Percentiles rank a stretch among this genome's conserved stretches.
phyloP scores from a whole-genome alignment of 2,329 filamentous ascomycete species.

The Aphanoascus verrucosus region DNA sequence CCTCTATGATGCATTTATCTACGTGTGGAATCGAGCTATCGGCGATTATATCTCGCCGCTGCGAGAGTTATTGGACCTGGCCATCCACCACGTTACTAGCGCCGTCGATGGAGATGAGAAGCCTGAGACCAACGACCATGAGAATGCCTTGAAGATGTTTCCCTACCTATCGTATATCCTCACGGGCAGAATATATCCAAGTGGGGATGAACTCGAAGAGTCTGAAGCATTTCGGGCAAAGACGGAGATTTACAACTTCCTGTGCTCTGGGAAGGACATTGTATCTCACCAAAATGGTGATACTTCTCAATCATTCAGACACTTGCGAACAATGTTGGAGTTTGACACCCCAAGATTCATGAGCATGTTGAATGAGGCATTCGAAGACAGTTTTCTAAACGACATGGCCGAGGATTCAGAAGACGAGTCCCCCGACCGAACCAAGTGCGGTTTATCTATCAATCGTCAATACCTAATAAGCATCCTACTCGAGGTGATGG shows the following conservation, averaged over 20 bases:
- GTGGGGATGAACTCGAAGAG: slow-evolving; percentile 63
- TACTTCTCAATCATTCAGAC: slow-evolving; percentile 68
- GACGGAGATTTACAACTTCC: slow-evolving; percentile 78
- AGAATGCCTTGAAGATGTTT: slow-evolving; percentile 78
- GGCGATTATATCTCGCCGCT: slow-evolving; percentile 83
- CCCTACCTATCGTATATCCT: slow-evolving; percentile 87
- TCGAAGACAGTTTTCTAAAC: slow-evolving; percentile 89
- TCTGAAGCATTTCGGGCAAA: slow-evolving; percentile 66
- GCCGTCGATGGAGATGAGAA: slow-evolving; percentile 36
- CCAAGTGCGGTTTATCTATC: slow-evolving; percentile 52
- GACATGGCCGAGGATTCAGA: slow-evolving; percentile 58
- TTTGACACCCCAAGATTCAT: slow-evolving; percentile 88
- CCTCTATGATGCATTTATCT: slow-evolving; percentile 89
- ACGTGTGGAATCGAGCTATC: slow-evolving; percentile 90
- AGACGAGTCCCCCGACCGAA: slow-evolving; percentile 50
- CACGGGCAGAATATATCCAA: slow-evolving; percentile 85
- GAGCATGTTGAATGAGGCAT: slow-evolving; percentile 92
- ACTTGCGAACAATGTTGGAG: slow-evolving; percentile 70
- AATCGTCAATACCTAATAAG: slow-evolving; percentile 89
- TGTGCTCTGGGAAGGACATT: slow-evolving; percentile 63
- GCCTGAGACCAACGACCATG: slow-evolving; percentile 47
- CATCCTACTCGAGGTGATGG: slow-evolving; percentile 82
- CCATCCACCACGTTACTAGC: slow-evolving; percentile 18
- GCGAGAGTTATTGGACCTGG: slow-evolving; percentile 59
- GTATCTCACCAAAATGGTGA: slow-evolving; percentile 44